phyloP scores from a whole-genome alignment of 2,329 filamentous ascomycete species.

The Colletotrichum sp. region DNA sequence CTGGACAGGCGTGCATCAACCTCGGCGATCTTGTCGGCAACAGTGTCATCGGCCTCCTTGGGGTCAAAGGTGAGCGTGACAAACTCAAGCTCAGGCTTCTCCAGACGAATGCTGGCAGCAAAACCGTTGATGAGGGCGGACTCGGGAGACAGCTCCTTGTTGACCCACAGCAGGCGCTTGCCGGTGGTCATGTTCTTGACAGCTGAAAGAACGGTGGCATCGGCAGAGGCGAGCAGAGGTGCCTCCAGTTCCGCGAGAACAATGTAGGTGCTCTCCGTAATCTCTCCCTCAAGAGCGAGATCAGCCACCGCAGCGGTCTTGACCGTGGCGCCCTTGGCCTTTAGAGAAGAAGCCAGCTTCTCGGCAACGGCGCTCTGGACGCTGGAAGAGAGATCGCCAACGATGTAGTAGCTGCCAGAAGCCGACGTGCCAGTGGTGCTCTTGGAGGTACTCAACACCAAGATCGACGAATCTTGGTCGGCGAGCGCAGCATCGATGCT shows the following conservation, averaged over 20 bases:
- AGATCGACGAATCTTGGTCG: not conserved
- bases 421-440: not conserved
- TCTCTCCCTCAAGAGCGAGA: not conserved
- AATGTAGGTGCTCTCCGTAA: not conserved
- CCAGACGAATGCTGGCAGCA: not conserved
- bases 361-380: not conserved
- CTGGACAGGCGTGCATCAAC: not conserved
- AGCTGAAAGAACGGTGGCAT: not conserved
- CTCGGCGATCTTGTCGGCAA: not conserved
- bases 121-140: conserved; percentile 5
- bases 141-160: not conserved
- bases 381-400: not conserved
- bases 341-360: not conserved
- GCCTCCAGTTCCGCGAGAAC: not conserved
- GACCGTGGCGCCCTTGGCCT: not conserved
- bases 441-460: not conserved
- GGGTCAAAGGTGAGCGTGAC: not conserved
- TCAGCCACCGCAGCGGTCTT: not conserved
- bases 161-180: conserved; percentile 4
- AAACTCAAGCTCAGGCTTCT: not conserved
- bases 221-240: not conserved
- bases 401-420: not conserved
- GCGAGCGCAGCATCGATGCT: conserved; percentile 40
- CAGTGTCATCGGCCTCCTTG: not conserved
- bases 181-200: not conserved